phyloP scores from a whole-genome alignment of 768 basidiomycete species.

The Lyophyllum atratum region DNA sequence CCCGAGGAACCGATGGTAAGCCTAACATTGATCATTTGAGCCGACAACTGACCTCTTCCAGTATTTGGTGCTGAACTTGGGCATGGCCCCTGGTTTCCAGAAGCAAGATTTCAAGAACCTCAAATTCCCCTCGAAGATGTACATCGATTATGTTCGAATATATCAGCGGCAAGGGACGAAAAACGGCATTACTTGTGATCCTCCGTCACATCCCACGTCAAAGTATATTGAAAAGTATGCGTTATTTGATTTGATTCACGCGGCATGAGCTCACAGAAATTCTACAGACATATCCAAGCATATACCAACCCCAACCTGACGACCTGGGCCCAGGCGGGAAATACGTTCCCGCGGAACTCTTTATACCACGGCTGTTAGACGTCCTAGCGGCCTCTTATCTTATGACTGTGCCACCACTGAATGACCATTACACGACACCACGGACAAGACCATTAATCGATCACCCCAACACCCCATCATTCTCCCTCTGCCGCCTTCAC shows the following conservation, averaged over 20 bases:
- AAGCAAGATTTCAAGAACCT: constrained; percentile 69
- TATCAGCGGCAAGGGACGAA: constrained; percentile 78
- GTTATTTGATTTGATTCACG: background rate
- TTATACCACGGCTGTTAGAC: constrained; percentile 43
- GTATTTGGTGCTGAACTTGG: constrained; percentile 87
- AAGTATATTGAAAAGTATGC: constrained; percentile 72
- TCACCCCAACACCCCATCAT: no score
- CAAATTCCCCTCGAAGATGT: constrained; percentile 78
- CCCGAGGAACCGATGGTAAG: constrained; percentile 93
- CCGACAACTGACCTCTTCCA: constrained; percentile 27
- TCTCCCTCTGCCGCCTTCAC: background rate
- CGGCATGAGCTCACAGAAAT: background rate
- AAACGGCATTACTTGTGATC: constrained; percentile 78
- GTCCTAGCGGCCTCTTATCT: background rate
- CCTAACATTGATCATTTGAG: no score
- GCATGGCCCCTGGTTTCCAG: constrained; percentile 80
- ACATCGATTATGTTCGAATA: constrained; percentile 87
- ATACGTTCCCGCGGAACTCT: constrained; percentile 72
- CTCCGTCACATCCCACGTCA: constrained; percentile 73
- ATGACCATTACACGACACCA: constrained; percentile 9
- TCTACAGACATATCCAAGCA: constrained; percentile 43
- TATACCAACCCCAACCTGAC: constrained; percentile 86
- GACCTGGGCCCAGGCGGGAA: constrained; percentile 79
- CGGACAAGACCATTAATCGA: constrained; percentile 5
- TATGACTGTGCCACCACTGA: background rate